Conservation (phyloP, 805 yeast species). For the Kodamaea laetipori region DNA sequence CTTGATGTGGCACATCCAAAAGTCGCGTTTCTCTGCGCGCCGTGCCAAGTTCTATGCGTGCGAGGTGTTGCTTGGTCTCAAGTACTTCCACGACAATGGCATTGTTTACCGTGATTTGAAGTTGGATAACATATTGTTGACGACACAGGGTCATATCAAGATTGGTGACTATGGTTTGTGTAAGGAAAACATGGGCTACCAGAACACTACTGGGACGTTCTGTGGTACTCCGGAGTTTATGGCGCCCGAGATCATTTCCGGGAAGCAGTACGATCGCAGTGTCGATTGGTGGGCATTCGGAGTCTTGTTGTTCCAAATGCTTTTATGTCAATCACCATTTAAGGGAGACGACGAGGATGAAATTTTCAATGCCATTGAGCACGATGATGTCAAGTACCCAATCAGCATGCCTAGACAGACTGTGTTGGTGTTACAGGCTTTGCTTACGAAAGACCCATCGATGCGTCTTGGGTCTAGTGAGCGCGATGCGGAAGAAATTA, state of each 20-base stretch:
- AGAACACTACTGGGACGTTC: constrained; percentile 86
- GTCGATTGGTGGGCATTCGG: constrained; percentile 99
- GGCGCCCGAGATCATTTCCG: constrained; percentile 97
- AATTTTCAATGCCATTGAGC: constrained; percentile 91
- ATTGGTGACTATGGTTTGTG: constrained; percentile 97
- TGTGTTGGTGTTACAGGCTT: constrained; percentile 87
- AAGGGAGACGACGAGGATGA: constrained; percentile 97
- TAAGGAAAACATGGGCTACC: constrained; percentile 88
- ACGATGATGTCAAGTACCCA: constrained; percentile 96
- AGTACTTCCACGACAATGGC: constrained; percentile 93
- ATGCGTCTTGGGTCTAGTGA: constrained; percentile 85
- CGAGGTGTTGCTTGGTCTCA: constrained; percentile 87
- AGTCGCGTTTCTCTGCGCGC: constrained; percentile 80
- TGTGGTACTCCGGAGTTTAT: constrained; percentile 99
- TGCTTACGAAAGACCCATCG: constrained; percentile 85
- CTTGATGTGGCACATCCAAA: constrained; percentile 98
- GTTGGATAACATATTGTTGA: constrained; percentile 87
- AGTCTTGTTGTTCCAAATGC: constrained; percentile 92
- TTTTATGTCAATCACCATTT: constrained; percentile 94
- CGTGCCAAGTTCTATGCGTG: constrained; percentile 98
- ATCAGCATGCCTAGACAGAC: constrained; percentile 97
- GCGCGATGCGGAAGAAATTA: constrained; percentile 87
- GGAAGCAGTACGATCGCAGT: constrained; percentile 87
- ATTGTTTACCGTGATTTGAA: constrained; percentile 96
- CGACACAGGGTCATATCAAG: constrained; percentile 91